A percentile compares a stretch with the other conserved stretches of the same genome.
phyloP scores from a whole-genome alignment of 805 yeast genomes.

The Vanderwaltozyma polyspora region DNA sequence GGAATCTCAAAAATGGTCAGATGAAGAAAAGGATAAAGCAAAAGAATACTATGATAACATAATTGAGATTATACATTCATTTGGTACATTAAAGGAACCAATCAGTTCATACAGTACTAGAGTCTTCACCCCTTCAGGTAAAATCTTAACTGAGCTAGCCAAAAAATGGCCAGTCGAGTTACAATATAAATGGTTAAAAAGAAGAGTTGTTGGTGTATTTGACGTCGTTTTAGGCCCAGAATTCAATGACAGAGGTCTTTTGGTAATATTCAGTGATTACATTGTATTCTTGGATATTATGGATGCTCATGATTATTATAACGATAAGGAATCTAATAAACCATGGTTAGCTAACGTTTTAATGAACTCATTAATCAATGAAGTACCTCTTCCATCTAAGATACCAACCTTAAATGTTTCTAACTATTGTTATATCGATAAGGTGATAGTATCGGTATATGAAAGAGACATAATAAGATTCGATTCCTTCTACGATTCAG shows the following conservation, averaged over 20 bases:
- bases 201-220: conserved; percentile 73
- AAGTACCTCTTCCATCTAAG: conserved; percentile 54
- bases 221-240: conserved; percentile 33
- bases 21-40: conserved; percentile 17
- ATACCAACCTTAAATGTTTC: conserved; percentile 62
- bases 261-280: conserved; percentile 74
- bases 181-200: conserved; percentile 78
- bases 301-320: conserved; percentile 29
- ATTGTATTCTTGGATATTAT: conserved; percentile 50
- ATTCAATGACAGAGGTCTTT: conserved; percentile 34
- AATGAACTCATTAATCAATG: conserved; percentile 85
- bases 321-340: conserved; percentile 4
- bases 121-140: conserved; percentile 85
- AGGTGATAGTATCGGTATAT: conserved; percentile 39
- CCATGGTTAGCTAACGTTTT: conserved; percentile 68
- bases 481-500: conserved; percentile 15
- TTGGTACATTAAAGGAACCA: conserved; percentile 44
- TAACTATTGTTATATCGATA: conserved; percentile 53
- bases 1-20: conserved; percentile 30
- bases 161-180: conserved; percentile 78
- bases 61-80: conserved; percentile 63
- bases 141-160: conserved; percentile 73
- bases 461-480: conserved; percentile 20
- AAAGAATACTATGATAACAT: conserved; percentile 41
- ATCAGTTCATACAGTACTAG: conserved; percentile 45